These are phyloP conservation scores for Fusarium oligoseptatum DNA, from an alignment of 2,329 filamentous ascomycete genomes.

Conservation along the genomic window DNA sequence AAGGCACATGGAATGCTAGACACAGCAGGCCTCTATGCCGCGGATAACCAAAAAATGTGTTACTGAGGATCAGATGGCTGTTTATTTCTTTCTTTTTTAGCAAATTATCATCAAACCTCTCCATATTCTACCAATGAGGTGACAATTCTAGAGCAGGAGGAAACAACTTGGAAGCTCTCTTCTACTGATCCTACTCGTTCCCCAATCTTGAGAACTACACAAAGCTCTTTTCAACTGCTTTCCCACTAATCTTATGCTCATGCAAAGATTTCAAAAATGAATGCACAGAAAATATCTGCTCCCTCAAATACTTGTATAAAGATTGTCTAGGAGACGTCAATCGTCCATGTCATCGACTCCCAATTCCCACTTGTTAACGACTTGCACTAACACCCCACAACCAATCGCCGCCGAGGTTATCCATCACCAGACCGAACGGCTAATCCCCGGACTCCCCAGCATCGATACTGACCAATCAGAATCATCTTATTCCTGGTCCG, in stretches of 20 bases:
- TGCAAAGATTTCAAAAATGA: background rate
- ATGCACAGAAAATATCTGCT: background rate
- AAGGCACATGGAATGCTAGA: background rate
- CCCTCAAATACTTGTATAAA: background rate
- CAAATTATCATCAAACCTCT: background rate
- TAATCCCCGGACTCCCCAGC: conserved; percentile 46
- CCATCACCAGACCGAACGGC: conserved; percentile 34
- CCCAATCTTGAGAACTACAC: background rate
- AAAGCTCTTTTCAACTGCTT: background rate
- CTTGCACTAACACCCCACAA: background rate
- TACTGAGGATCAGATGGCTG: background rate
- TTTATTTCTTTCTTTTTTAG: background rate
- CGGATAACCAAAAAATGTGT: background rate
- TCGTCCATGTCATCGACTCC: background rate
- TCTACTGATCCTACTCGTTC: background rate
- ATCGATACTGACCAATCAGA: conserved; percentile 47
- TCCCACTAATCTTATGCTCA: background rate
- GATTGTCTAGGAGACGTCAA: background rate
- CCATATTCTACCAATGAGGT: background rate
- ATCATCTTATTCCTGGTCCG: conserved; percentile 45
- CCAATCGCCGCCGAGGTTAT: conserved; percentile 21
- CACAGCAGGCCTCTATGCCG: background rate
- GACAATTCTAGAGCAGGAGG: background rate
- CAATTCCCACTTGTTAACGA: background rate
- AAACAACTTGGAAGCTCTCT: background rate